Percentiles rank a stretch among this genome's conserved stretches.
These are phyloP conservation scores for Cladophialophora immunda DNA, from an alignment of 2,329 filamentous ascomycete genomes.

Conservation along the genomic window DNA sequence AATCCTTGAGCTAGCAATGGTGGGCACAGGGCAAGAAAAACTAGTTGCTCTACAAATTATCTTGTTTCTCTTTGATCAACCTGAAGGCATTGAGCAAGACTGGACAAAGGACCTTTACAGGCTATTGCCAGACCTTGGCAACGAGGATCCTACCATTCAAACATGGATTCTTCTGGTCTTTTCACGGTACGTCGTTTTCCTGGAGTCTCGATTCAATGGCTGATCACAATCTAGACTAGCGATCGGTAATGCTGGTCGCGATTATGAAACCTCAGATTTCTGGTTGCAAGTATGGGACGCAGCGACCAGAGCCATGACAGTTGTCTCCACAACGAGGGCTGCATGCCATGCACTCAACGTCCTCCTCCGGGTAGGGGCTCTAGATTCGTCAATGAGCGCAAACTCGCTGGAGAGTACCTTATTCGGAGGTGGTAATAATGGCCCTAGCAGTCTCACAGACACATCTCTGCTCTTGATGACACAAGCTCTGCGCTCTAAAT, in stretches of 20 bases:
- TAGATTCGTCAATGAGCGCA: conserved; percentile 20
- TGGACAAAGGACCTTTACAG: conserved; percentile 11
- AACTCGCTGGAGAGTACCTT: conserved; percentile 28
- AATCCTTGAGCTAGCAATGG: conserved; percentile 23
- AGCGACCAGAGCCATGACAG: conserved; percentile 31
- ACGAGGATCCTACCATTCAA: conserved; percentile 31
- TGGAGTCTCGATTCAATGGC: conserved; percentile 1
- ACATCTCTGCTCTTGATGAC: conserved; percentile 78
- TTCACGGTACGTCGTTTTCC: conserved; percentile 20
- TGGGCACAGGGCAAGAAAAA: conserved; percentile 27
- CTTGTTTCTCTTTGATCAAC: conserved; percentile 34
- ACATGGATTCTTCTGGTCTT: conserved; percentile 35
- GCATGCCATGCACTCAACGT: conserved; percentile 33
- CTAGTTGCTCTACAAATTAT: conserved; percentile 34
- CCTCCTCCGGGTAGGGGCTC: conserved; percentile 25
- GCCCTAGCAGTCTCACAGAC: conserved; percentile 81
- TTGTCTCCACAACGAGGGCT: conserved; percentile 27
- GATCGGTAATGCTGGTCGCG: not conserved
- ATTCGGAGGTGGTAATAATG: conserved; percentile 74
- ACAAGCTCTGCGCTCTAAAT: conserved; percentile 71
- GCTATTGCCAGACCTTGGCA: conserved; percentile 20
- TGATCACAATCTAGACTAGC: conserved; percentile 10
- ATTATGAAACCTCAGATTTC: conserved; percentile 5
- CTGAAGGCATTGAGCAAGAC: conserved; percentile 11
- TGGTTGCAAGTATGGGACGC: conserved; percentile 36